A percentile compares a stretch with the other conserved stretches of the same genome.
Conservation (phyloP, 1,284 basidiomycete species). For the Trametes pubescens region DNA sequence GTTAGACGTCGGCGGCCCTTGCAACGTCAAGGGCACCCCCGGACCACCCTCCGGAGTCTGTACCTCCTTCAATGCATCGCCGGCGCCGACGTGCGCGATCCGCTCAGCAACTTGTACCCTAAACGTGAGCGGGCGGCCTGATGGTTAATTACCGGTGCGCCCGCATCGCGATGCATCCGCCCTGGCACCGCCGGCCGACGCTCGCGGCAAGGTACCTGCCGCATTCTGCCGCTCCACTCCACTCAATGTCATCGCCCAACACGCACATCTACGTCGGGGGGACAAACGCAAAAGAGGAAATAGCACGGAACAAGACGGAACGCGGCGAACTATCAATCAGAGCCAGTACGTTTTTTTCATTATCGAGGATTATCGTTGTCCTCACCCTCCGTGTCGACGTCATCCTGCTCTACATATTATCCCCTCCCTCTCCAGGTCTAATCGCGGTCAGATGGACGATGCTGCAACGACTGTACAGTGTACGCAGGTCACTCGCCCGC, state of each 20-base stretch:
- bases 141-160: constrained; percentile 2
- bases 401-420: background rate
- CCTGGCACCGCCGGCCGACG: background rate
- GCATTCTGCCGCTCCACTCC: no score
- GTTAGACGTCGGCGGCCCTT: background rate
- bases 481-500: background rate
- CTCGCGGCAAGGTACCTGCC: background rate
- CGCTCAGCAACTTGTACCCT: constrained; percentile 6
- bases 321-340: no score
- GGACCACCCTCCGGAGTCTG: constrained; percentile 7
- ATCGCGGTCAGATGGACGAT: constrained; percentile 12
- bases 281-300: no score
- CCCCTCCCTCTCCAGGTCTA: background rate
- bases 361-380: no score
- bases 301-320: no score
- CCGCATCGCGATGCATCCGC: background rate
- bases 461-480: background rate
- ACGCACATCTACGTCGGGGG: no score
- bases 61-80: constrained; percentile 7
- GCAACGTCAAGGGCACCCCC: constrained; percentile 28
- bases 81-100: background rate
- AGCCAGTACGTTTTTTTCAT: background rate
- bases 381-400: constrained; percentile 4
- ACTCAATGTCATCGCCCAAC: no score
- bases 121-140: constrained; percentile 9